Evolutionary conservation across 495 filamentous ascomycete genomes (phyloP).

Genomic region (Penicillium flavigenum): DNA sequence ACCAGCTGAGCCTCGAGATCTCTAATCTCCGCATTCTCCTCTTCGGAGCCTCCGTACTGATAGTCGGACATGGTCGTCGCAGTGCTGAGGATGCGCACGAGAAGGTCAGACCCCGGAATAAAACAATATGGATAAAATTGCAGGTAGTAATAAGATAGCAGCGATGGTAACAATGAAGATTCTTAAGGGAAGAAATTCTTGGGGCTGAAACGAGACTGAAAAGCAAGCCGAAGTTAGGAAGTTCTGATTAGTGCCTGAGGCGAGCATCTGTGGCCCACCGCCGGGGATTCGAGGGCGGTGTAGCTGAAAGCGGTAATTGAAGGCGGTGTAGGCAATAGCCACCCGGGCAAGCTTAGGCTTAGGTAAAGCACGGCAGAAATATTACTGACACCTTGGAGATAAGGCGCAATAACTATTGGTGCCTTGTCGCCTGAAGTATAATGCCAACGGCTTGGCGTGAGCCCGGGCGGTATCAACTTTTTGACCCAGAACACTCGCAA

Average conservation of each 20-base stretch:
- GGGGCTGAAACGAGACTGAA: slow-evolving; percentile 18
- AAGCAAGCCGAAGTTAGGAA: slow-evolving; percentile 22
- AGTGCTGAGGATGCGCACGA: slow-evolving; percentile 10
- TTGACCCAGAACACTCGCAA: slow-evolving; percentile 7
- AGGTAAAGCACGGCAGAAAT: background rate
- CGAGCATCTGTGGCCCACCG: background rate
- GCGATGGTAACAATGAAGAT: slow-evolving; percentile 21
- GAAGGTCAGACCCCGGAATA: background rate
- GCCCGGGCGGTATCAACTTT: slow-evolving; percentile 23
- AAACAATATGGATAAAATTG: background rate
- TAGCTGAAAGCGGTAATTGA: background rate
- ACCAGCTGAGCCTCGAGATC: slow-evolving; percentile 78
- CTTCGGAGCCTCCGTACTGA: slow-evolving; percentile 72
- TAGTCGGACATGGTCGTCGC: slow-evolving; percentile 55
- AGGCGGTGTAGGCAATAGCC: background rate
- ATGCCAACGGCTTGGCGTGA: background rate
- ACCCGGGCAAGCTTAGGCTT: background rate
- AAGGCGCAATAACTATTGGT: background rate
- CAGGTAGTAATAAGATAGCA: slow-evolving; percentile 8
- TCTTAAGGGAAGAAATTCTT: slow-evolving; percentile 5
- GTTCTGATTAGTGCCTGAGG: slow-evolving; percentile 2
- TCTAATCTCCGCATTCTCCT: slow-evolving; percentile 82
- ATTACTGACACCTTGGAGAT: background rate
- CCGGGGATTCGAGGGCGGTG: background rate
- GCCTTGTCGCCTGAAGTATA: background rate